A percentile compares a stretch with the other conserved stretches of the same genome.
Evolutionary conservation across 2,329 filamentous ascomycete genomes (phyloP).

Genomic region (Trichophyton equinum): DNA sequence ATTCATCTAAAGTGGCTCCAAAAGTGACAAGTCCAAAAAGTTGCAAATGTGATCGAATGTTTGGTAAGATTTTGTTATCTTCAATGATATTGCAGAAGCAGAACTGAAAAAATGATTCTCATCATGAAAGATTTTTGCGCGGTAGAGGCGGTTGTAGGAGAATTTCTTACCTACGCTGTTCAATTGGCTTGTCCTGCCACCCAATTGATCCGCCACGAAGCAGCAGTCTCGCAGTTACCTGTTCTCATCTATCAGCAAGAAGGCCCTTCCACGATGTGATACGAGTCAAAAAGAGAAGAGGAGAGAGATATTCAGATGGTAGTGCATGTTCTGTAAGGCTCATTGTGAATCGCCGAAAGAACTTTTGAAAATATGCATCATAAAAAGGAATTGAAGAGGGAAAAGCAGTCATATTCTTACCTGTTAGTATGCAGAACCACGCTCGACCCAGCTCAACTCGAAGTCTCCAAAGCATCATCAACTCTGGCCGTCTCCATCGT

Average conservation of each 20-base stretch:
- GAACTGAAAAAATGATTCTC: conserved; percentile 46
- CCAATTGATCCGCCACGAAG: neutral
- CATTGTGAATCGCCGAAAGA: conserved; percentile 42
- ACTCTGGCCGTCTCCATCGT: neutral
- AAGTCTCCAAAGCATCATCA: neutral
- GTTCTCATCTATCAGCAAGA: neutral
- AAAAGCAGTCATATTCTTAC: neutral
- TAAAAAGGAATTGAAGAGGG: conserved; percentile 12
- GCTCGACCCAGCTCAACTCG: neutral
- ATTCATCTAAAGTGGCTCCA: neutral
- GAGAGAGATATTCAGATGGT: conserved; percentile 39
- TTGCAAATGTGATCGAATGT: conserved; percentile 27
- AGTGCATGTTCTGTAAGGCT: conserved; percentile 48
- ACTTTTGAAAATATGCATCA: conserved; percentile 33
- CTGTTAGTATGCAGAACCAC: neutral
- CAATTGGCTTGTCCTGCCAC: neutral
- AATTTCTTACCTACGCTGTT: neutral
- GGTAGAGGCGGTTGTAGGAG: neutral
- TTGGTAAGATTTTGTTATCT: conserved; percentile 35
- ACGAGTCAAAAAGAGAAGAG: neutral
- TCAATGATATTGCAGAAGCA: conserved; percentile 50
- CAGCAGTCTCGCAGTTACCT: neutral
- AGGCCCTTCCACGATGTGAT: neutral
- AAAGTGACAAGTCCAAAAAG: neutral
- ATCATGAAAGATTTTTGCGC: conserved; percentile 27